Evolutionary conservation across 305 asterid species (phyloP).

Genomic region (Rubia occidens): DNA sequence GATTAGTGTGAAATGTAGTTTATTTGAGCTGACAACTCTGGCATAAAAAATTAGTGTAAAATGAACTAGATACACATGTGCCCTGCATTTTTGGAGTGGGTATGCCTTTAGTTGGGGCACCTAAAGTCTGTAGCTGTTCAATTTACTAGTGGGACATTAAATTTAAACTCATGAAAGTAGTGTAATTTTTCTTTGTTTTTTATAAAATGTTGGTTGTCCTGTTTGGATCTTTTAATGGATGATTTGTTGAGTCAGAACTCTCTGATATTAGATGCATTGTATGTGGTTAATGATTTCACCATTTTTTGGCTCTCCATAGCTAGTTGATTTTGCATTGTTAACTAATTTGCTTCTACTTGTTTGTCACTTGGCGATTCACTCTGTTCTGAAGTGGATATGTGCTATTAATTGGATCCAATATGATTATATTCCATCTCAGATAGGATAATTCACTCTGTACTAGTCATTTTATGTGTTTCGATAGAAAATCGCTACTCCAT

Average conservation of each 20-base stretch:
- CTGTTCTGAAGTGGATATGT: background rate
- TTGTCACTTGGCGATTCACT: background rate
- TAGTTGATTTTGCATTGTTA: background rate
- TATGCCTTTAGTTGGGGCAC: background rate
- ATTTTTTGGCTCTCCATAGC: background rate
- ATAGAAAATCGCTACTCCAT: too few species aligned
- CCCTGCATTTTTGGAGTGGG: background rate
- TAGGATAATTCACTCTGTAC: background rate
- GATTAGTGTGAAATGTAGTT: background rate
- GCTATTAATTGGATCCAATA: background rate
- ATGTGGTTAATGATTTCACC: background rate
- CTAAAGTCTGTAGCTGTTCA: background rate
- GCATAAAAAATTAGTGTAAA: background rate
- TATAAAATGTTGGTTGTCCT: background rate
- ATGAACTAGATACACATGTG: too few species aligned
- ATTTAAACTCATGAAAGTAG: background rate
- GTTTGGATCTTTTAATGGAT: background rate
- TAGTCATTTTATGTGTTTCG: background rate
- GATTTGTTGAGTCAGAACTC: background rate
- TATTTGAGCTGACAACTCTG: background rate
- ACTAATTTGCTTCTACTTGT: background rate
- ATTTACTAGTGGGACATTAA: background rate
- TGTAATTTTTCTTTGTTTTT: background rate
- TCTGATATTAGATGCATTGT: background rate
- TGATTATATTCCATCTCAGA: background rate